Base-by-base conservation (phyloP, 176 grass and related monocot species). In the Tuctoria greenei region DNA sequence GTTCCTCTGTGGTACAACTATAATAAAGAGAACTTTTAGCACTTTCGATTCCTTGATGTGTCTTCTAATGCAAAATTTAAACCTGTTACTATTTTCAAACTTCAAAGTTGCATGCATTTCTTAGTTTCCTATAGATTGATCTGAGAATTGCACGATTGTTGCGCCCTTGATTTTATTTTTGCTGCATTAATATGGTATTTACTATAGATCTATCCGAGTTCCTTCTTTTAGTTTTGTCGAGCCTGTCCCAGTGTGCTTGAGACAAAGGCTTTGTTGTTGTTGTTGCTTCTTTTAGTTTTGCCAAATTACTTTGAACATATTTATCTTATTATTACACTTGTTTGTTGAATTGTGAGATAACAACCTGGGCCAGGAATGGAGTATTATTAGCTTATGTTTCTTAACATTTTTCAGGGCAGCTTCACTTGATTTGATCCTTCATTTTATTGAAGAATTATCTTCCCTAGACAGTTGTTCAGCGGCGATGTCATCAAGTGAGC, bases 401-500 rank as follows among this genome's bases (percentile, higher is more conserved):
- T 76, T 43, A 57, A 79, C 12, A 64, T 45, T 59, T 93, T 74
- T 85, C 86, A 97, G 95, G 62, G 76, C 51, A 13, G 61, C 44
- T 73, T 63, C 78, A 85, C 72, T 98, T 73, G 79, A 84, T 80
- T 79, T 87, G 41, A 58, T 89, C 76, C 87, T 98, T 94, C 77
- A 64, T 62, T 70, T 98, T 66, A 57, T 92, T 77, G 95, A 98
- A 79, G 88, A 80, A 79, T 84, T 98, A 68, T 98, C 91, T 42
- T 59, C 87, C 38, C 37, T 86, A 75, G 84, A 94, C 79, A 81
- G 64, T 61, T 91, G 79, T 88, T 88, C 81, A 69, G 64, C 84
- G 81, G 36, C 74, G 39, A 84, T 91, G 85, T 75, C 86, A 60
- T 86, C 75, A 60, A 98, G 69, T 68, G 76, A 87, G 45, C 73